A percentile compares a stretch with the other conserved stretches of the same genome.
Evolutionary conservation across 2,329 filamentous ascomycete genomes (phyloP).

Genomic region (Arthrobotrys pseudoclavata): DNA sequence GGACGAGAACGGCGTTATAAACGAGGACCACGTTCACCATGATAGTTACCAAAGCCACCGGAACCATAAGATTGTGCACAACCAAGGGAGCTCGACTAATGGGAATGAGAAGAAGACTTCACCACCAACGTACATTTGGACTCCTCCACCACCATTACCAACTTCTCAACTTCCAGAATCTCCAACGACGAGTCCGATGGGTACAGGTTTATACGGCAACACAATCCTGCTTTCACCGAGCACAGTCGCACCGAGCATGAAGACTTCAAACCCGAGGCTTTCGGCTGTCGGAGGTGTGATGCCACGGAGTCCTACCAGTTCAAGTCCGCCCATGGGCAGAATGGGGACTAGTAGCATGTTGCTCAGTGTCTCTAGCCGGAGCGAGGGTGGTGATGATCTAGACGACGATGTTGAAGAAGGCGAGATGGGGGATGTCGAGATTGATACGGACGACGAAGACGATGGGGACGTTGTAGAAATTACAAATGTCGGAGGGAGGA

Average conservation of each 20-base stretch:
- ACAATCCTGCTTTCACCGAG: conserved; percentile 53
- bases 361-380: conserved; percentile 55
- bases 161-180: conserved; percentile 27
- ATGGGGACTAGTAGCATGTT: conserved; percentile 58
- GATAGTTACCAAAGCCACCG: conserved; percentile 27
- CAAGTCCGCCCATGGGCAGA: conserved; percentile 38
- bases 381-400: conserved; percentile 39
- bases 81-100: conserved; percentile 9
- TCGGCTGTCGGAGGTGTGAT: conserved; percentile 51
- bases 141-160: conserved; percentile 49
- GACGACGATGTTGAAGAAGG: conserved; percentile 42
- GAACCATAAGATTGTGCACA: conserved; percentile 13
- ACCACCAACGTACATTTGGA: conserved; percentile 49
- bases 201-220: conserved; percentile 47
- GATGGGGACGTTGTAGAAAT: conserved; percentile 37
- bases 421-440: conserved; percentile 40
- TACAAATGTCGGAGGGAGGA: conserved; percentile 2
- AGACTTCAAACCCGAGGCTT: conserved; percentile 46
- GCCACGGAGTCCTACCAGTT: conserved; percentile 22
- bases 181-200: conserved; percentile 25
- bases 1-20: conserved; percentile 33
- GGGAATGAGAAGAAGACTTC: conserved; percentile 44
- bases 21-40: conserved; percentile 1
- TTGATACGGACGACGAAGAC: conserved; percentile 42
- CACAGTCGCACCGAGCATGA: conserved; percentile 49